Base-by-base conservation (phyloP, 1,139 yeast genomes). In the Diutina neorugosa region DNA sequence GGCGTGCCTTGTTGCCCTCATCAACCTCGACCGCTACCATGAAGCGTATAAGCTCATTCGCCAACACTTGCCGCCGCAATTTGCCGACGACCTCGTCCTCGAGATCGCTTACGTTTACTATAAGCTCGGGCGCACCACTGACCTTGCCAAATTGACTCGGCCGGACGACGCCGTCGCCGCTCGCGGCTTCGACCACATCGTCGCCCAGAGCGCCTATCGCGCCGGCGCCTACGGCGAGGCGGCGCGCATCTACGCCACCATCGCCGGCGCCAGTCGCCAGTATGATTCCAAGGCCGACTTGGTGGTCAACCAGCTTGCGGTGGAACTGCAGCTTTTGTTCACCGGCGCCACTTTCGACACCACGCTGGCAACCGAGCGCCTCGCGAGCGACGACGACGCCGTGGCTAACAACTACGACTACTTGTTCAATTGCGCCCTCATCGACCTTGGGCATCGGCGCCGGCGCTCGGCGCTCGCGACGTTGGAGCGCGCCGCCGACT, bases 121-220 rank as follows among this genome's bases (percentile, higher is more conserved):
- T 68, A 86, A 87, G 63, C 64, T 82, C 51, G 84, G 82, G 53
- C 69, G 73, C 21, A 4, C 8, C 56, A 63, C 71, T 20, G 61
- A 62, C 6, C 69, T 71, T 52, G 70, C 75, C 57, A 57, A 68
- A 34, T 51, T 61, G 18, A 6, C 23, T 8, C 59, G 73, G 14
- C 51, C 53, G 23, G 31, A 49, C 11, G 55, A 56, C 21, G 60
- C 63, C 16, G 57, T 63, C 3, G 64, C 68, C 60, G 1, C 52
- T 62, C 18, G 58, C 59, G 91, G 89, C 0, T 68, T 87, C 56
- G 69, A 76, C 53, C 96, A 90, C 64, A 76, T 89, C n/a, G 67
- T 83, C 57, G 96, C 97, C 0, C 98, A 91, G 68, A 81, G 82
- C 57, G 78, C 77, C 62, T 89, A 86, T 70, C 83, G 83, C 62